Conservation (phyloP, 2,329 filamentous ascomycete species). For the Blastomyces gilchristii region DNA sequence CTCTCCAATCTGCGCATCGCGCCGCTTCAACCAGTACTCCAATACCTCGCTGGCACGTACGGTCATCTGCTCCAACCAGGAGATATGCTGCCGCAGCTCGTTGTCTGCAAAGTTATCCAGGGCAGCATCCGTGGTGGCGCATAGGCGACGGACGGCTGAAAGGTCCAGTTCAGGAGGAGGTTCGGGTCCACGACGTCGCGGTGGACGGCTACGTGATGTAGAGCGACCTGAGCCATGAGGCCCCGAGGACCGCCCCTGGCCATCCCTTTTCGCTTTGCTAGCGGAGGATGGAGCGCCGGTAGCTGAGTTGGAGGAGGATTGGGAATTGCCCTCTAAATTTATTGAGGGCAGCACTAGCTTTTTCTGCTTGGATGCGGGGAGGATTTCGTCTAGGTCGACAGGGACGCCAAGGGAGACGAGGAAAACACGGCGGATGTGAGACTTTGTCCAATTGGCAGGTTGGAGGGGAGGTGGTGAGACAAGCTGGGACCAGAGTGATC, state of each 20-base stretch:
- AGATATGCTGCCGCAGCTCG: slow-evolving; percentile 64
- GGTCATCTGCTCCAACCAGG: slow-evolving; percentile 58
- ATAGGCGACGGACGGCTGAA: slow-evolving; percentile 65
- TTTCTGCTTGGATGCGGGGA: slow-evolving; percentile 95
- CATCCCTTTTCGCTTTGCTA: slow-evolving; percentile 13
- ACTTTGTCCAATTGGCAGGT: slow-evolving; percentile 95
- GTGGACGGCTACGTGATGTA: slow-evolving; percentile 21
- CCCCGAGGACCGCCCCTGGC: slow-evolving; percentile 16
- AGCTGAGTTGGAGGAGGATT: slow-evolving; percentile 35
- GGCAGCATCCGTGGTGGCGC: slow-evolving; percentile 74
- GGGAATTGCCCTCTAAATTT: slow-evolving; percentile 44
- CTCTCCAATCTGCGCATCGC: slow-evolving; percentile 79
- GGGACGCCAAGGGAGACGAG: slow-evolving; percentile 92
- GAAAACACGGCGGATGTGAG: slow-evolving; percentile 86
- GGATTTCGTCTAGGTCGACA: slow-evolving; percentile 91
- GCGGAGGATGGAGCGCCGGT: slow-evolving; percentile 21
- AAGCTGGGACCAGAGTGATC: slow-evolving; percentile 91
- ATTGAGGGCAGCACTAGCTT: slow-evolving; percentile 88
- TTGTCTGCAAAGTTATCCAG: slow-evolving; percentile 65
- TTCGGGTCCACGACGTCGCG: slow-evolving; percentile 43
- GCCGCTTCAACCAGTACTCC: slow-evolving; percentile 77
- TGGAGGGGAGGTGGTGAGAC: slow-evolving; percentile 89
- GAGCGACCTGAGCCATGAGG: slow-evolving; percentile 21
- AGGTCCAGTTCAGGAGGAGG: slow-evolving; percentile 69
- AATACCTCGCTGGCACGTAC: slow-evolving; percentile 64